Evolutionary conservation across 768 basidiomycete genomes (phyloP).

Genomic region (Suillus subluteus): DNA sequence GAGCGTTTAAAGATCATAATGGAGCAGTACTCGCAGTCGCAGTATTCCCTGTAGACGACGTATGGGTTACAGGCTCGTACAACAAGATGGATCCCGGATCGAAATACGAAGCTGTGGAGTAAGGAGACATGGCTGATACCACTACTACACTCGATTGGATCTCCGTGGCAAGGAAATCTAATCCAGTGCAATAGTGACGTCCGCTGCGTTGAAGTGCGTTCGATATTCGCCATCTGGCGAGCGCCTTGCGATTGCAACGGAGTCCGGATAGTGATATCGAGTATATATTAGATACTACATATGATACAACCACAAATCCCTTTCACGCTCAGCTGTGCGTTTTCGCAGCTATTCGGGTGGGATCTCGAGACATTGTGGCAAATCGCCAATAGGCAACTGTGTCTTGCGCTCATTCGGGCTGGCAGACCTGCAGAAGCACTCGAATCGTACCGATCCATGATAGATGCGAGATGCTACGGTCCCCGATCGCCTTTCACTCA

Average conservation of each 20-base stretch:
- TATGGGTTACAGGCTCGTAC: background rate
- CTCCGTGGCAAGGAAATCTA: background rate
- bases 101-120: background rate
- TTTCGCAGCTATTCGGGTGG: background rate
- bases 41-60: background rate
- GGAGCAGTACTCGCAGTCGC: background rate
- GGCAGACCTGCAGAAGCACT: background rate
- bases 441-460: background rate
- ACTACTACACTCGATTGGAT: background rate
- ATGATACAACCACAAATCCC: background rate
- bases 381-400: background rate
- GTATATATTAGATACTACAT: background rate
- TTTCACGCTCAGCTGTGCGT: background rate
- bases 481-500: background rate
- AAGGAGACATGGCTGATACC: background rate
- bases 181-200: background rate
- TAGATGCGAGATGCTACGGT: background rate
- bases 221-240: background rate
- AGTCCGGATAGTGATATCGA: background rate
- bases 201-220: background rate
- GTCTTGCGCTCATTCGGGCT: background rate
- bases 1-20: background rate
- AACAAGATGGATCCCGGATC: background rate
- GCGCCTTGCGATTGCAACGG: background rate
- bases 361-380: background rate